phyloP scores from a whole-genome alignment of 495 filamentous ascomycete species.

The Penicillium pancosmium region DNA sequence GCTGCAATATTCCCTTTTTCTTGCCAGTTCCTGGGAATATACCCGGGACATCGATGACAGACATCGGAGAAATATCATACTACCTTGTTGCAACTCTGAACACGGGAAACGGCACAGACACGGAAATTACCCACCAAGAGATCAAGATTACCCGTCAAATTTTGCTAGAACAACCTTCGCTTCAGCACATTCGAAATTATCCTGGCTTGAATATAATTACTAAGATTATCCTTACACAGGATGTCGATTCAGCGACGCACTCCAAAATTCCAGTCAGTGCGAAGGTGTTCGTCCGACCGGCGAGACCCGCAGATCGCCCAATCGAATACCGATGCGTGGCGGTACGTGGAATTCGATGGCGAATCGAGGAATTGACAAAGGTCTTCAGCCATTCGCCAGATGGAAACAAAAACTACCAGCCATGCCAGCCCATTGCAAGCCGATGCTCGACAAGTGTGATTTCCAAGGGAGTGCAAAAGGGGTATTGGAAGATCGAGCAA shows the following conservation, averaged over 20 bases:
- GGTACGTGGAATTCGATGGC: slow-evolving; percentile 12
- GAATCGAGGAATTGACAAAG: slow-evolving; percentile 12
- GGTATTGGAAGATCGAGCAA: slow-evolving; percentile 8
- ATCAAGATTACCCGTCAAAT: slow-evolving; percentile 8
- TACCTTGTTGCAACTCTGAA: slow-evolving; percentile 3
- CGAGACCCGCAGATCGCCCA: neutral
- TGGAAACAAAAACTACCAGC: neutral
- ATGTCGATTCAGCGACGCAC: neutral
- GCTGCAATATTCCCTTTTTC: neutral
- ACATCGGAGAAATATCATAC: slow-evolving; percentile 6
- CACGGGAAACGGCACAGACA: neutral
- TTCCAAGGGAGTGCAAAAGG: slow-evolving; percentile 10
- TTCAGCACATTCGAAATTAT: slow-evolving; percentile 12
- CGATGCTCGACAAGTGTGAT: slow-evolving; percentile 5
- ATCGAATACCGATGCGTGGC: slow-evolving; percentile 10
- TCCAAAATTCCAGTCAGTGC: slow-evolving; percentile 2
- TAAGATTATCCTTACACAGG: slow-evolving; percentile 8
- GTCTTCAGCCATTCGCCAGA: neutral
- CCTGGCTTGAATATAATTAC: neutral
- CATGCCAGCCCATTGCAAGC: neutral
- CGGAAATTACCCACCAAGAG: neutral
- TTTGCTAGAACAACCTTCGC: neutral
- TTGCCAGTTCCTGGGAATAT: neutral
- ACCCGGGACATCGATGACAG: neutral
- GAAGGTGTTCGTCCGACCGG: slow-evolving; percentile 7